These are phyloP conservation scores for Tulasnella sp. DNA, from an alignment of 768 basidiomycete genomes.

Conservation along the genomic window DNA sequence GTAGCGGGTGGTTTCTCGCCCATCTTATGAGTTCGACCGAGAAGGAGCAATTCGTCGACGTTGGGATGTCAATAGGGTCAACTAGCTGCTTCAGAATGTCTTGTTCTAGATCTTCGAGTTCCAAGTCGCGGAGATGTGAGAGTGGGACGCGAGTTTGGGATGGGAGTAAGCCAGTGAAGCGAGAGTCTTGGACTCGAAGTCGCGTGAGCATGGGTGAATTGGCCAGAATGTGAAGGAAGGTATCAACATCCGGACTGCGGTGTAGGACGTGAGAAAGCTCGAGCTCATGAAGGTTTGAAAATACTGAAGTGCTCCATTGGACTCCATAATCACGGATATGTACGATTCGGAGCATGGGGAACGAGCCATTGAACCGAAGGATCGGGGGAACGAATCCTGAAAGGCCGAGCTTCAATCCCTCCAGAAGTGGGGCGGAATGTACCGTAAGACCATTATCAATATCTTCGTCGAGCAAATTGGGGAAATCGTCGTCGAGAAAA, in stretches of 20 bases:
- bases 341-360: background rate
- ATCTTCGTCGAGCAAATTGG: background rate
- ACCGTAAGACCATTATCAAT: background rate
- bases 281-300: no score
- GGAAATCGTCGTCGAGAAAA: background rate
- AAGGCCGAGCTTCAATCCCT: background rate
- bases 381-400: background rate
- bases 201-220: no score
- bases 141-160: no score
- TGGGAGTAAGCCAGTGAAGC: no score
- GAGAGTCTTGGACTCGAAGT: no score
- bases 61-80: background rate
- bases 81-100: background rate
- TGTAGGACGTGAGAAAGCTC: no score
- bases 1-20: background rate
- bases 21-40: background rate
- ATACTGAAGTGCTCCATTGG: no score
- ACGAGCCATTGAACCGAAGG: background rate
- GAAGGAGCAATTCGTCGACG: background rate
- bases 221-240: no score
- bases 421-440: background rate
- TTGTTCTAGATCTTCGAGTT: background rate
- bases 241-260: no score
- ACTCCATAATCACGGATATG: no score
- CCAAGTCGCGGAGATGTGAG: background rate